phyloP scores from a whole-genome alignment of 2,329 filamentous ascomycete genomes.

The Pestalotiopsis sp. region DNA sequence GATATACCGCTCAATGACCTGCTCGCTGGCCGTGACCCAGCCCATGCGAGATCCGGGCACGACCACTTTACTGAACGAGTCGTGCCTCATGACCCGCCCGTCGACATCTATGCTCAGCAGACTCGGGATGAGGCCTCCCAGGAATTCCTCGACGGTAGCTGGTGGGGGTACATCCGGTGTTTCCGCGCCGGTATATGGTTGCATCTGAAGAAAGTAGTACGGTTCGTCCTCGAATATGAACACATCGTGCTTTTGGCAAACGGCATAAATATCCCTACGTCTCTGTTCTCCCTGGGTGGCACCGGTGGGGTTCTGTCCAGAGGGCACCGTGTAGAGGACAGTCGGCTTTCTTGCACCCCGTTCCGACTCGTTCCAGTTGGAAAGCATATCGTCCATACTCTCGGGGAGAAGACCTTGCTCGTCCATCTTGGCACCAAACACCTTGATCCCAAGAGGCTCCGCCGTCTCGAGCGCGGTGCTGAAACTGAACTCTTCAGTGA shows the following conservation, averaged over 20 bases:
- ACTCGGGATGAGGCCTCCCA: constrained; percentile 72
- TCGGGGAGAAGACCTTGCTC: constrained; percentile 55
- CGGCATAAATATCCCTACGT: constrained; percentile 71
- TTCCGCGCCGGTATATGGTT: constrained; percentile 65
- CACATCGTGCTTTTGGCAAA: constrained; percentile 83
- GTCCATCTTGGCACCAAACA: constrained; percentile 55
- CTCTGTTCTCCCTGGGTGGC: constrained; percentile 74
- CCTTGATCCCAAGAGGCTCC: constrained; percentile 52
- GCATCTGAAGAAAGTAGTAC: constrained; percentile 93
- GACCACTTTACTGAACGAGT: constrained; percentile 92
- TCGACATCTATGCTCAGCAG: constrained; percentile 81
- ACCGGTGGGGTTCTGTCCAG: constrained; percentile 90
- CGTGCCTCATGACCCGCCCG: constrained; percentile 85
- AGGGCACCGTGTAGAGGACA: constrained; percentile 64
- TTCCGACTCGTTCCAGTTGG: constrained; percentile 48
- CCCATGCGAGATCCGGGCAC: constrained; percentile 80
- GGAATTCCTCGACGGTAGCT: constrained; percentile 69
- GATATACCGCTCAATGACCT: constrained; percentile 81
- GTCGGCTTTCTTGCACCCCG: constrained; percentile 51
- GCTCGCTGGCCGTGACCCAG: constrained; percentile 87
- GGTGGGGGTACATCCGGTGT: constrained; percentile 57
- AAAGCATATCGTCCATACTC: constrained; percentile 53
- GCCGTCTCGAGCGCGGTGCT: constrained; percentile 68
- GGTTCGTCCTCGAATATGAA: constrained; percentile 92
- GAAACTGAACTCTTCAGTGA: constrained; percentile 93